phyloP scores from a whole-genome alignment of 176 grass and related monocot genomes.

The Aegilops umbellulata region DNA sequence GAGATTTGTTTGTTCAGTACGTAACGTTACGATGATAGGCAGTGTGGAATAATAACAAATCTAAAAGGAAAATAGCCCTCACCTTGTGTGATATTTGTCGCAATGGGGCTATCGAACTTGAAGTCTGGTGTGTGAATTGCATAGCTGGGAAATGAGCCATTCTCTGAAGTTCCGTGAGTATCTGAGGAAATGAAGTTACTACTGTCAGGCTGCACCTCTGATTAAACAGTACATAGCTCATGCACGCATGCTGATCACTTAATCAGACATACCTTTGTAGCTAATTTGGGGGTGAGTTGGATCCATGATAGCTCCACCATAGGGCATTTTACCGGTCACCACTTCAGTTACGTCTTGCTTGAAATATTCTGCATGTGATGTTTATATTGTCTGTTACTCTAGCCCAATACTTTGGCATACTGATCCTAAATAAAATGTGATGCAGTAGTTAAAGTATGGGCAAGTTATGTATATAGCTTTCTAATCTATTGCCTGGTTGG shows the following conservation, averaged over 20 bases:
- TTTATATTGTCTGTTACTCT: slow-evolving; percentile 18
- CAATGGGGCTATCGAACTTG: background rate
- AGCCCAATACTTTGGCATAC: background rate
- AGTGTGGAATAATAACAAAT: background rate
- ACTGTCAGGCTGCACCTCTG: slow-evolving; percentile 6
- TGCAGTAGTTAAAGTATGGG: background rate
- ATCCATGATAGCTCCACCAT: background rate
- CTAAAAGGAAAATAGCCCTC: slow-evolving; percentile 2
- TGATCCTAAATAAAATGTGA: background rate
- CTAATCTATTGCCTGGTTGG: background rate
- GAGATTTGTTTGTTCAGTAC: background rate
- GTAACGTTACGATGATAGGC: background rate
- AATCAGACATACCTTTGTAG: background rate
- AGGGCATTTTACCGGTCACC: background rate
- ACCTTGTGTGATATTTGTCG: background rate
- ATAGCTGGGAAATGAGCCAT: background rate
- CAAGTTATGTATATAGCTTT: background rate
- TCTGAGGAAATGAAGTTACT: background rate
- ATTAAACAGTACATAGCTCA: background rate
- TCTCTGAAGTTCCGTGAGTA: background rate
- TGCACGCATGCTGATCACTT: background rate
- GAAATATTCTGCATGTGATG: slow-evolving; percentile 7
- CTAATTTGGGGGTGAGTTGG: background rate
- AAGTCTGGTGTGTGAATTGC: background rate
- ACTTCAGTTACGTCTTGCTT: background rate